A percentile compares a stretch with the other conserved stretches of the same genome.
Conservation (phyloP, 345 rosid species). For the Bruguiera parviflora region DNA sequence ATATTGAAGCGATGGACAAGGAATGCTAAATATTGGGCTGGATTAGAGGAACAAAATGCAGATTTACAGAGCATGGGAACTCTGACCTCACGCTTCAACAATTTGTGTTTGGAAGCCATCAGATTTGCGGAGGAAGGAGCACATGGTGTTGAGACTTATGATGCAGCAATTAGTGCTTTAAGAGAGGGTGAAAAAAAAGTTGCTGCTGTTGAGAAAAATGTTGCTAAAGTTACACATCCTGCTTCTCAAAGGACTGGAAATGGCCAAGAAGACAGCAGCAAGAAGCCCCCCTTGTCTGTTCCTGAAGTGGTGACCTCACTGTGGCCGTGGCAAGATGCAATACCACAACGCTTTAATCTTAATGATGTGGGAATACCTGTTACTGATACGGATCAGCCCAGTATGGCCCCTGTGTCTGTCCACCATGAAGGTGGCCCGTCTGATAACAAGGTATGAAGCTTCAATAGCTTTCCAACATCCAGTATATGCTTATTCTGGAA, state of each 20-base stretch:
- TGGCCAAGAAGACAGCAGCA: conserved; percentile 38
- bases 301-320: conserved; percentile 40
- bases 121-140: conserved; percentile 62
- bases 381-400: conserved; percentile 57
- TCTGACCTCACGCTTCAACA: conserved; percentile 53
- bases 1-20: conserved; percentile 60
- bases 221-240: conserved; percentile 36
- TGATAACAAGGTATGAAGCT: conserved; percentile 41
- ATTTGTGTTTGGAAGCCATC: conserved; percentile 50
- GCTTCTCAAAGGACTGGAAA: conserved; percentile 38
- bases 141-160: conserved; percentile 47
- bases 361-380: conserved; percentile 46
- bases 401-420: conserved; percentile 45
- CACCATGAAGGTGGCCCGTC: conserved; percentile 36
- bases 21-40: conserved; percentile 50
- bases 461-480: background rate
- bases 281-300: conserved; percentile 32
- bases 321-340: conserved; percentile 62
- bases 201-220: conserved; percentile 42
- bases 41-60: conserved; percentile 35
- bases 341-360: conserved; percentile 41
- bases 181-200: conserved; percentile 46
- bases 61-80: conserved; percentile 36
- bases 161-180: conserved; percentile 39
- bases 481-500: background rate